These are phyloP conservation scores for Sporothrix mexicana DNA, from an alignment of 2,329 filamentous ascomycete genomes.

Conservation along the genomic window DNA sequence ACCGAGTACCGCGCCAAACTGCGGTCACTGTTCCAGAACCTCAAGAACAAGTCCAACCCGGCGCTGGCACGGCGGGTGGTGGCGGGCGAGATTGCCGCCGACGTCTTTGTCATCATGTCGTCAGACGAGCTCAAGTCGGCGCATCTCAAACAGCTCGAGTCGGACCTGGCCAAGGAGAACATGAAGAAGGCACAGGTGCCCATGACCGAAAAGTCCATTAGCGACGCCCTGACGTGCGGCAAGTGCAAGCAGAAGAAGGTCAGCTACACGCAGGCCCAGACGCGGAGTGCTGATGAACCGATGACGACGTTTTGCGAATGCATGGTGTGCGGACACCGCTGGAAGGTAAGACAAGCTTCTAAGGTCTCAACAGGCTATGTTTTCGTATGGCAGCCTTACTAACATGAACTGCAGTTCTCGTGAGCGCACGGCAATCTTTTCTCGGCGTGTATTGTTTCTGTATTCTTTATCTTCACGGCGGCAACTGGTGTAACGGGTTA, in stretches of 20 bases:
- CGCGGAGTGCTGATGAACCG: constrained; percentile 91
- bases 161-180: constrained; percentile 83
- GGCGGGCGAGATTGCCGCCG: constrained; percentile 71
- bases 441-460: constrained; percentile 14
- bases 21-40: constrained; percentile 89
- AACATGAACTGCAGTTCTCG: constrained; percentile 2
- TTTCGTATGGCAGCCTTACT: constrained; percentile 4
- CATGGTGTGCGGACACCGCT: constrained; percentile 70
- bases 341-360: constrained; percentile 64
- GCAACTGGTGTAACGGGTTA: constrained; percentile 19
- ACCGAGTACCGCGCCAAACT: constrained; percentile 85
- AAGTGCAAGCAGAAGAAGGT: constrained; percentile 94
- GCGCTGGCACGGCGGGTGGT: constrained; percentile 78
- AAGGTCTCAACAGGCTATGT: not conserved
- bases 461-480: constrained; percentile 20
- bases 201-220: constrained; percentile 88
- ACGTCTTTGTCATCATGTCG: constrained; percentile 82
- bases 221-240: constrained; percentile 83
- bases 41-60: constrained; percentile 89
- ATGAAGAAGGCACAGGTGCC: constrained; percentile 97
- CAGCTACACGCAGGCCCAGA: constrained; percentile 95
- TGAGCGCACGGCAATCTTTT: not conserved
- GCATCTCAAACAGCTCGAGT: constrained; percentile 77
- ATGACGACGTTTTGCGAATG: constrained; percentile 80
- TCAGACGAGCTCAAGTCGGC: constrained; percentile 90